Conservation (phyloP, 2,329 filamentous ascomycete genomes). For the Botryotinia globosa region DNA sequence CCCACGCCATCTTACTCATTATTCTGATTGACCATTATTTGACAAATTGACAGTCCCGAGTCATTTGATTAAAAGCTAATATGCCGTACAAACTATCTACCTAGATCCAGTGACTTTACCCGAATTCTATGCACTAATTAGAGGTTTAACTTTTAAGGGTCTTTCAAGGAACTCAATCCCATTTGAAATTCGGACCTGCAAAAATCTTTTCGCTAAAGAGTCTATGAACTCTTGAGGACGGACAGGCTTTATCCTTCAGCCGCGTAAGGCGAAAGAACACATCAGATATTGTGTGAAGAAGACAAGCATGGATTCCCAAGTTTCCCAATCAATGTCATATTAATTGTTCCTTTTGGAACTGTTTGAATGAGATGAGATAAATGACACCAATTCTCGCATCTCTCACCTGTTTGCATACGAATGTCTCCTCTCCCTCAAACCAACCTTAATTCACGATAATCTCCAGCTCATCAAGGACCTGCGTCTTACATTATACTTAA, state of each 20-base stretch:
- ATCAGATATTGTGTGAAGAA: background rate
- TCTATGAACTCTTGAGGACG: background rate
- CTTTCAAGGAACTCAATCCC: background rate
- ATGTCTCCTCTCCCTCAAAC: background rate
- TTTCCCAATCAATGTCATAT: background rate
- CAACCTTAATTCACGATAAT: conserved; percentile 6
- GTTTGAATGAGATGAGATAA: background rate
- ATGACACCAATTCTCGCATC: conserved; percentile 3
- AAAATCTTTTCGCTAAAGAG: background rate
- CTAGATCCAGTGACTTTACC: background rate
- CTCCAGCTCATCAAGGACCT: background rate
- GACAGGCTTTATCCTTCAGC: conserved; percentile 15
- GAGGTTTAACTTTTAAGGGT: background rate
- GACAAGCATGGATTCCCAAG: conserved; percentile 10
- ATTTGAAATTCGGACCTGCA: background rate
- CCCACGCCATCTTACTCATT: conserved; percentile 6
- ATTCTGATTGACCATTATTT: background rate
- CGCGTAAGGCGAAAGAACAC: conserved; percentile 11
- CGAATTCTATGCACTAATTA: conserved; percentile 2
- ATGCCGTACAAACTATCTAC: background rate
- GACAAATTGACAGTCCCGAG: conserved; percentile 1
- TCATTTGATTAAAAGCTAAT: conserved; percentile 8
- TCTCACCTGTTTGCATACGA: background rate
- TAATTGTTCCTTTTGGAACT: background rate
- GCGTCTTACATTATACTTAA: background rate